Base-by-base conservation (phyloP, 2,329 filamentous ascomycete genomes). In the Raffaelea arxii region DNA sequence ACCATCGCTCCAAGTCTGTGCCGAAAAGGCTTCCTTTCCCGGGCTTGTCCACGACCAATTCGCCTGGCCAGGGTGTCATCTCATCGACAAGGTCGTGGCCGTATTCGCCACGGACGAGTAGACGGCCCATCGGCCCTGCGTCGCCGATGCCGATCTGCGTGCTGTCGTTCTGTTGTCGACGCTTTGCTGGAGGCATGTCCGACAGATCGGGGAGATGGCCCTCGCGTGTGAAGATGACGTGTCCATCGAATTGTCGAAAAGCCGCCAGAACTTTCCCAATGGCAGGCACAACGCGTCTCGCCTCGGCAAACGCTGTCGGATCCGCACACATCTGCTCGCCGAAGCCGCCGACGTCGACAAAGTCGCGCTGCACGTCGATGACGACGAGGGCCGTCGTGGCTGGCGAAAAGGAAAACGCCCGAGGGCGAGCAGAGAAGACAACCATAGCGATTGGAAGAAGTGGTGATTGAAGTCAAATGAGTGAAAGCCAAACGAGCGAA, bases 21-120 rank as follows among this genome's bases (percentile, higher is more conserved):
- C 71, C 69, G 72, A 73, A 80, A 54, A 78, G 79, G 3, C 71
- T 71, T 12, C 76, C 75, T 55, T 78, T 79, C 7, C 75, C 75
- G 3, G 72, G 71, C 58, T 78, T 78, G 56, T 79, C 75, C 38
- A 80, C 70, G 3, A 79, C 66, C 1, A 69, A 59, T 56, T 79
- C 75, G 12, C 67, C 68, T 2, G 72, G 67, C 32, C 66, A 53
- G 1, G 74, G 74, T 41, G 61, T 62, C 37, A 78, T 60, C 53
- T 75, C 74, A 54, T 75, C 70, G 18, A 78, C 63, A 37, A 77
- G 67, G 53, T 75, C 72, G 53, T 77, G 74, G 9, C 73, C 73
- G 47, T 71, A 69, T 57, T 77, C 73, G 25, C 74, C 74, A 23
- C 71, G 63, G 6, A 73, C 66, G 3, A 78, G 61, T 6, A 77